Evolutionary conservation across 345 rosid genomes (phyloP), one percentile per base, ranked within the genome.

Genomic region (Citrus cavaleriei): DNA sequence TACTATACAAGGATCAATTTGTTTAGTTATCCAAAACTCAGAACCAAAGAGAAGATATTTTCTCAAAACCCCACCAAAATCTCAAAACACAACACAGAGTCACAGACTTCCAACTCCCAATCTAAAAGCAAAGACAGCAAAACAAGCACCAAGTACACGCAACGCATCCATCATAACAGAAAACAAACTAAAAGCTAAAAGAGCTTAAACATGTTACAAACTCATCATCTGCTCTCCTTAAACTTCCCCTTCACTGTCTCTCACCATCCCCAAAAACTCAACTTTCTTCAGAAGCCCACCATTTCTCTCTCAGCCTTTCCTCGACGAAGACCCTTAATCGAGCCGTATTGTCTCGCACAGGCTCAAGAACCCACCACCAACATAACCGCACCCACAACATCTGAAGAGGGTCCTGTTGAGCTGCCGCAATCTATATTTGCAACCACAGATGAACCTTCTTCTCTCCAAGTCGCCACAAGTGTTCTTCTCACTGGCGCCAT

Each of bases 401-500:
- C 75, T 35, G 95, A 85, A 65, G 93, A 81, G 3, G 99, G 98
- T 60, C 98, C 98, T 5, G 4, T 90, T 8, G 95, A 95, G 89
- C 90, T 95, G 25, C 86, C 91, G 5, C 81, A 85, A 46, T 78
- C 94, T 63, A 83, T 95, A 25, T 91, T 95, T 78, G 88, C 98
- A 40, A 88, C 95, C 73, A 68, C 89, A 22, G 96, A 95, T 76
- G 93, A 92, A 25, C 97, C 99, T 72, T 74, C 94, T 21, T 81
- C 92, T 27, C 81, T 93, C 77, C 99, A 93, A 58, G 84, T 93
- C 14, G 89, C 98, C 82, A 89, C 97, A 69, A 92, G 98, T 72
- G 91, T 93, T 63, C 87, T 95, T 74, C 96, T 95, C 73, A 92
- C 96, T 14, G 99, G 95, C 3, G 88, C 98, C 80, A 87, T 95